A percentile compares a stretch with the other conserved stretches of the same genome.
phyloP scores from a whole-genome alignment of 2,329 filamentous ascomycete species.

The Alternaria viburni region DNA sequence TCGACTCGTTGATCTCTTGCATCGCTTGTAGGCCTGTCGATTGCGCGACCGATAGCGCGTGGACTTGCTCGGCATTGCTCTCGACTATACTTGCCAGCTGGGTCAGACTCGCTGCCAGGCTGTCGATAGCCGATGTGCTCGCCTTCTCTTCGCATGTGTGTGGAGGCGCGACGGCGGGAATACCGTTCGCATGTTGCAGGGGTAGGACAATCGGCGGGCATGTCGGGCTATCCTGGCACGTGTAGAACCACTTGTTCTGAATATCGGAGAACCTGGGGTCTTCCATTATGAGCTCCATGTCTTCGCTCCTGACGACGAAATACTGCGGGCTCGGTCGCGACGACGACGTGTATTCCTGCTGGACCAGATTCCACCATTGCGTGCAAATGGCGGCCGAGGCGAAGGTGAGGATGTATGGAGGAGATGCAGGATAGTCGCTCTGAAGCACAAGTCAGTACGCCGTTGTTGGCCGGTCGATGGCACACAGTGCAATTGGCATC shows the following conservation, averaged over 20 bases:
- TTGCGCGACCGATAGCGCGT: constrained; percentile 43
- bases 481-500: background rate
- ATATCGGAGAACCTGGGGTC: constrained; percentile 37
- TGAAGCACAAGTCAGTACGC: constrained; percentile 20
- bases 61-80: constrained; percentile 41
- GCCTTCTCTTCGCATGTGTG: constrained; percentile 10
- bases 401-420: constrained; percentile 45
- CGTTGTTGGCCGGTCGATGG: background rate
- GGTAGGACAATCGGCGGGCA: constrained; percentile 35
- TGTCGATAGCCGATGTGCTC: constrained; percentile 25
- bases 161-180: constrained; percentile 20
- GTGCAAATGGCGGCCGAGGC: constrained; percentile 38
- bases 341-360: constrained; percentile 38
- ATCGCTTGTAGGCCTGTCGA: constrained; percentile 42
- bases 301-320: constrained; percentile 44
- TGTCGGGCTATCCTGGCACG: constrained; percentile 30
- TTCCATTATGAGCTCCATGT: constrained; percentile 43
- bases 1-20: constrained; percentile 48
- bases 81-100: constrained; percentile 37
- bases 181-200: constrained; percentile 35
- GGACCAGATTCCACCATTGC: constrained; percentile 45
- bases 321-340: constrained; percentile 41
- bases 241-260: constrained; percentile 45
- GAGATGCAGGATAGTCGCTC: constrained; percentile 41
- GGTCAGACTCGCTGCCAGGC: constrained; percentile 32